phyloP scores from a whole-genome alignment of 495 filamentous ascomycete genomes.

The Cercophora samala region DNA sequence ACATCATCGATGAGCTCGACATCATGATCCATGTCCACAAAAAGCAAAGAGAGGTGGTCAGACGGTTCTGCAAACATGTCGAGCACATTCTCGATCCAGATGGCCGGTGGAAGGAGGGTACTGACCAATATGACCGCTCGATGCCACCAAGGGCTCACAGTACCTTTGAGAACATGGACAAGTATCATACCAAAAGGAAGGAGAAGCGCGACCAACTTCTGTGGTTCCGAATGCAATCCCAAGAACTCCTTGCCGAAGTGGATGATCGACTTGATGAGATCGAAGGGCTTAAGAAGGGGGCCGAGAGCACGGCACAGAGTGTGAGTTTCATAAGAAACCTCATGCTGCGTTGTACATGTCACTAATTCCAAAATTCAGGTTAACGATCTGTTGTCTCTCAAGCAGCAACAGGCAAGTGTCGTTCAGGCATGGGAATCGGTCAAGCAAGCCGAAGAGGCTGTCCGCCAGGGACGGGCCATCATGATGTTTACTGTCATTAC shows the following conservation, averaged over 20 bases:
- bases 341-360: neutral
- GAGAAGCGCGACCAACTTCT: constrained; percentile 20
- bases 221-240: constrained; percentile 31
- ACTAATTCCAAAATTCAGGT: constrained; percentile 25
- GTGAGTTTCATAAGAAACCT: constrained; percentile 17
- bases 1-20: constrained; percentile 69
- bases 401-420: constrained; percentile 62
- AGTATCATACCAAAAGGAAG: constrained; percentile 5
- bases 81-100: constrained; percentile 31
- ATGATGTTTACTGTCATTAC: constrained; percentile 3
- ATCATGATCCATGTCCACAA: constrained; percentile 63
- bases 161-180: neutral
- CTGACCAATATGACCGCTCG: neutral
- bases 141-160: neutral
- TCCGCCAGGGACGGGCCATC: constrained; percentile 43
- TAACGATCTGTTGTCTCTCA: constrained; percentile 53
- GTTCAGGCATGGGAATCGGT: constrained; percentile 56
- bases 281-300: constrained; percentile 27
- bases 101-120: constrained; percentile 20
- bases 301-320: constrained; percentile 27
- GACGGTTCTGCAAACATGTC: constrained; percentile 57
- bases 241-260: constrained; percentile 23
- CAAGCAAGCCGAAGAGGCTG: constrained; percentile 55
- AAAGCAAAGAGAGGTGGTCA: constrained; percentile 55
- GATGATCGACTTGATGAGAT: constrained; percentile 29